Percentiles rank a stretch among this genome's conserved stretches.
Evolutionary conservation across 306 rosid species (phyloP).

Genomic region (Luffa acutangula): DNA sequence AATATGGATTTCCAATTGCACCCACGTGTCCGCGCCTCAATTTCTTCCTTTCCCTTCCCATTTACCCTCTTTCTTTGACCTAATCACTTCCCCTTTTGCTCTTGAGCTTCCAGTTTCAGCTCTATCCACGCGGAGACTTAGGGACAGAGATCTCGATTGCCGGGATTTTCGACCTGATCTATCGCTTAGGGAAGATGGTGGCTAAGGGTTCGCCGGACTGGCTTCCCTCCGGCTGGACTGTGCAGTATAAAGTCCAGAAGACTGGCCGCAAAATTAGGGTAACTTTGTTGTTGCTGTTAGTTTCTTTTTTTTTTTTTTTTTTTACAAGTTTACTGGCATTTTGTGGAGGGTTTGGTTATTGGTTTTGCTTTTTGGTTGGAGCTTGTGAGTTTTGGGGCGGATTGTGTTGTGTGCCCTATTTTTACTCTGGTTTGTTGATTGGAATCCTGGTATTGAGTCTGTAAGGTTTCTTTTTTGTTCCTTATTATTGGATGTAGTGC

Average conservation of each 20-base stretch:
- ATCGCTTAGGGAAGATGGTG: conserved; percentile 4
- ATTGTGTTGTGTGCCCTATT: neutral
- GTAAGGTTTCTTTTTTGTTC: neutral
- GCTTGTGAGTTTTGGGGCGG: neutral
- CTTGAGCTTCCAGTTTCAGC: neutral
- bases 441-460: neutral
- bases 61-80: conserved; percentile 1
- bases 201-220: conserved; percentile 26
- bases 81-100: neutral
- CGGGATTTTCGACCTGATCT: neutral
- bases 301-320: neutral
- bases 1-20: neutral
- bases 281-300: conserved; percentile 3
- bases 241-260: conserved; percentile 25
- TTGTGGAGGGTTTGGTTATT: neutral
- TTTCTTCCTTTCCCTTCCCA: neutral
- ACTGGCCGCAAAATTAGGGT: conserved; percentile 37
- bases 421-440: neutral
- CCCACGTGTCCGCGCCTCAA: neutral
- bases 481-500: neutral
- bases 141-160: neutral
- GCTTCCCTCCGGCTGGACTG: conserved; percentile 45
- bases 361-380: neutral
- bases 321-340: neutral
- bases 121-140: neutral